phyloP scores from a whole-genome alignment of 1,139 yeast genomes.

The Blastobotrys apis region DNA sequence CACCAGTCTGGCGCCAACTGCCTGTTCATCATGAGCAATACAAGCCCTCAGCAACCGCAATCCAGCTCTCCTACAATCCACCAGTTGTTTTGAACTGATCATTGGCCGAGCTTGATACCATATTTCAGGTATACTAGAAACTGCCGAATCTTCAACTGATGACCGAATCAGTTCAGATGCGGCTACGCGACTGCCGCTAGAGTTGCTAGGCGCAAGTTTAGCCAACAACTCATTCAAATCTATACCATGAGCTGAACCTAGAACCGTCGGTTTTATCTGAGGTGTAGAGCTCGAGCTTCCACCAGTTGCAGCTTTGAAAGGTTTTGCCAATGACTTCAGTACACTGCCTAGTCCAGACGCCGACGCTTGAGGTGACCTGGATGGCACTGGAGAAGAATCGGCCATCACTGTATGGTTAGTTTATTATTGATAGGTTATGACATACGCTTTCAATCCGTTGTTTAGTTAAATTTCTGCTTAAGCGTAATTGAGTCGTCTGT shows the following conservation, averaged over 20 bases:
- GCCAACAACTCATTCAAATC: constrained; percentile 46
- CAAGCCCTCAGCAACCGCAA: constrained; percentile 54
- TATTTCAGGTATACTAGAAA: constrained; percentile 62
- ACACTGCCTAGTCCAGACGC: constrained; percentile 36
- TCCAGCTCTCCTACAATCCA: constrained; percentile 50
- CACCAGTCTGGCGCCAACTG: constrained; percentile 45
- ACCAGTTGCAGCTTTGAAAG: constrained; percentile 41
- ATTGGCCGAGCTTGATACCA: constrained; percentile 69
- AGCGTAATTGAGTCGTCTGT: too few species aligned
- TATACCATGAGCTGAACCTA: constrained; percentile 57
- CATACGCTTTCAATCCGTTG: too few species aligned
- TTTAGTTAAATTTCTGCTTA: too few species aligned
- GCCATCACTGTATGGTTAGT: neutral
- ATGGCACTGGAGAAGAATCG: constrained; percentile 5
- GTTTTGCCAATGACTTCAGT: constrained; percentile 51
- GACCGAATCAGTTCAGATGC: constrained; percentile 53
- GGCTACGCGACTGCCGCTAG: constrained; percentile 44
- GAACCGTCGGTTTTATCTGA: constrained; percentile 51
- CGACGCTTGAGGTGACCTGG: constrained; percentile 4
- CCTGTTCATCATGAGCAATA: constrained; percentile 49
- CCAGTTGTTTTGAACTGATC: constrained; percentile 42
- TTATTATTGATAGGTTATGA: too few species aligned
- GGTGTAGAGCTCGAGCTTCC: constrained; percentile 27
- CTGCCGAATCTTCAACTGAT: constrained; percentile 49
- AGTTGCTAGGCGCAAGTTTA: constrained; percentile 38